Evolutionary conservation across 148 eudicot species (phyloP), one percentile per base, ranked within the genome.

Genomic region (Vaccinium corymbosum): DNA sequence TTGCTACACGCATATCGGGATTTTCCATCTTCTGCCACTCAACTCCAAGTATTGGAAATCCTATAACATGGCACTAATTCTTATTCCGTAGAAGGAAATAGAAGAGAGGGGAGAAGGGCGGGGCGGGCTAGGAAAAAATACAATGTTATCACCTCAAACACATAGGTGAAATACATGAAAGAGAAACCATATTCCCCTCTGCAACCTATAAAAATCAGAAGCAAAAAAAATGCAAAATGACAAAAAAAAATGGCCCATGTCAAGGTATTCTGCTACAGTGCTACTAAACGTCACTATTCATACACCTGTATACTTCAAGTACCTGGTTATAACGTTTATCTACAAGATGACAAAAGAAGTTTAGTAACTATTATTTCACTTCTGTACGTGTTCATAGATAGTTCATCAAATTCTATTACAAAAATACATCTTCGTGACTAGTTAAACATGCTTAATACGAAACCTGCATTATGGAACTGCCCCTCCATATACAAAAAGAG

Each of bases 11-110:
- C 42, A 88, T 85, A 78, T 90, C 92, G 12, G 90, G 89, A 78
- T 88, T 90, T 79, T 88, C 90, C 92, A 88, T 90, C 87, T 86
- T 90, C 78, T 90, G 91, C 90, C 92, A 90, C 86, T 90, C 90
- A 85, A 90, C 80, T n/a, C 89, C 88, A 83, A 88, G 86, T 32
- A 90, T 82, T 22, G 90, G 92, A 81, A 90, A 90, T 48, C 90
- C 92, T 90, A 46, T 8, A 20, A 64, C 15, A 32, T 27, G 8
- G 32, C 15, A 81, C 70, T 15, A 49, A 27, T 9, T 22, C 71
- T 64, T 22, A 64, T 64, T 62, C 25, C 12, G 71, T 12, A 27
- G 25, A 27, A 68, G 42, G 42, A 27, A 29, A 68, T 17, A 68
- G 73, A 14, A 29, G 38, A 27, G 73, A 29, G 17, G 35, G 72